These are phyloP conservation scores for Alternaria longipes DNA, from an alignment of 2,329 filamentous ascomycete species.

Conservation along the genomic window DNA sequence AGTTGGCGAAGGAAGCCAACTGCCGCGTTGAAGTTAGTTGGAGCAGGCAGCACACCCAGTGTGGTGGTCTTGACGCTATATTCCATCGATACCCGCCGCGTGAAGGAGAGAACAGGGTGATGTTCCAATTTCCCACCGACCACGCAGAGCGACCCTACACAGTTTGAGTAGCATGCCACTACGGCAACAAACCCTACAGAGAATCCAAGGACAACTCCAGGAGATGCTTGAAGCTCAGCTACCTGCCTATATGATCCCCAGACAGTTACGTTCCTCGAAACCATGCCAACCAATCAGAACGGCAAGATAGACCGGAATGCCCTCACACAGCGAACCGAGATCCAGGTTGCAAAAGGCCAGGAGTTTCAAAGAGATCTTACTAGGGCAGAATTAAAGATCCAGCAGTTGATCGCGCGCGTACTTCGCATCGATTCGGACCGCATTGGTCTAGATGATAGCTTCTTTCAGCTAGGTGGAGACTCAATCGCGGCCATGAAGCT, in stretches of 20 bases:
- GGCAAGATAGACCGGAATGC: slow-evolving; percentile 24
- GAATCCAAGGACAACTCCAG: slow-evolving; percentile 6
- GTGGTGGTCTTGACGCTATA: slow-evolving; percentile 3
- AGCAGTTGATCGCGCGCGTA: too few species aligned
- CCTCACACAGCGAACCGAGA: background rate
- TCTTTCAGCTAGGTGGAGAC: slow-evolving; percentile 56
- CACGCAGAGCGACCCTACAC: background rate
- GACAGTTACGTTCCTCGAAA: slow-evolving; percentile 43
- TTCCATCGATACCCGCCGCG: background rate
- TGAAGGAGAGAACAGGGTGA: too few species aligned
- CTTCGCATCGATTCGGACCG: too few species aligned
- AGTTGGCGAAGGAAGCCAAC: slow-evolving; percentile 1
- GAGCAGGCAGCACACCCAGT: slow-evolving; percentile 10
- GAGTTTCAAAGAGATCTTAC: too few species aligned
- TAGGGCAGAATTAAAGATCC: too few species aligned
- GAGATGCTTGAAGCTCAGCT: slow-evolving; percentile 7
- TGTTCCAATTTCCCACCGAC: slow-evolving; percentile 5
- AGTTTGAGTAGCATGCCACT: background rate
- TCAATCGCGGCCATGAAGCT: slow-evolving; percentile 54
- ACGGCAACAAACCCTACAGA: background rate
- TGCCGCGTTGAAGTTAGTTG: slow-evolving; percentile 10
- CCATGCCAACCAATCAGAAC: slow-evolving; percentile 25
- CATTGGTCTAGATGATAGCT: slow-evolving; percentile 37
- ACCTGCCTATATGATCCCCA: slow-evolving; percentile 32
- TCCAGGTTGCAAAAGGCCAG: too few species aligned